Base-by-base conservation (phyloP, 2,329 filamentous ascomycete genomes). In the Fusarium sp. region DNA sequence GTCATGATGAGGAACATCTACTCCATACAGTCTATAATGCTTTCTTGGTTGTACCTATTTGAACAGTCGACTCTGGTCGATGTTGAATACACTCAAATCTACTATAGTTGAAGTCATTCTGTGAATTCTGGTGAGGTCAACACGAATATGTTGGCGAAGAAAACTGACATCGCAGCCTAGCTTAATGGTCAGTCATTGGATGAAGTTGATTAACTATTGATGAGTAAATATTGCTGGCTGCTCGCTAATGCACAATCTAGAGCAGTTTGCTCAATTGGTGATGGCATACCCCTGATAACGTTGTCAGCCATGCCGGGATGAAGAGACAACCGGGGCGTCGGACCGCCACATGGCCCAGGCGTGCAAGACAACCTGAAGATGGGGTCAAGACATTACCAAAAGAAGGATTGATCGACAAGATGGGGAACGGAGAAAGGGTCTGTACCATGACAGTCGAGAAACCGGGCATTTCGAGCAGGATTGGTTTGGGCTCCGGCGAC, bases 371-470 rank as follows among this genome's bases (percentile, higher is more conserved):
- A 20, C 22, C 52, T 37, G 20, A 57, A 41, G 24, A 37, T 59
- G 45, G 63, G 41, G 22, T 27, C 18, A 18, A 27, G 16, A 56
- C 2, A 57, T 45, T 35, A 18, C 65, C 65, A 66, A 37, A 63
- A 72, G 57, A 3, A 72, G 62, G 22, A 66, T 69, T 52, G 71
- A 69, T 73, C 65, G 61, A 52, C 65, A 66, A 22, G n/a, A 16
- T 31, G 54, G 68, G 65, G 61, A 72, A 75, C 62, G 68, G 31
- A 33, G 35, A 60, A 64, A 6, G 2, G 57, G 68, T 62, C 65
- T 74, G 52, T 65, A 67, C 59, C 68, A 69, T 48, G 68, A 63
- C 57, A 64, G 60, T 50, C 60, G 31, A n/a, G 39, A 68, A 39
- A 68, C 52, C 31, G 31, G 33, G 24, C 60, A 31, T 41, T 29